Evolutionary conservation across 345 rosid species (phyloP), one percentile per base, ranked within the genome.

Genomic region (Luvunga scandens): DNA sequence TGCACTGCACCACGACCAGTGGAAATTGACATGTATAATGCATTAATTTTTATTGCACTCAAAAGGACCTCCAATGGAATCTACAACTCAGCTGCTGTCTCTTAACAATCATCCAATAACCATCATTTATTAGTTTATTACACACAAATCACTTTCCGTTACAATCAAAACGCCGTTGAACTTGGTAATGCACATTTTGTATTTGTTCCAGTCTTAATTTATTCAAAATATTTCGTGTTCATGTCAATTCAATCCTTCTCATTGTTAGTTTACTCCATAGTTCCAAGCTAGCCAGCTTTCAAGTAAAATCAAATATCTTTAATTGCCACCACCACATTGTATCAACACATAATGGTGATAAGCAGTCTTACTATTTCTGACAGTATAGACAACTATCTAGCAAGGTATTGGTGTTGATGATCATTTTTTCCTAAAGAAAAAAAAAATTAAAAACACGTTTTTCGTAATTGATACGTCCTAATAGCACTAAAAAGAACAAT

Each of bases 241-340:
- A 60, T 76, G 79, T 82, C 83, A 77, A 79, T 82, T 77, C 75
- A 53, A 57, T 76, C 81, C 24, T 67, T 78, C 74, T 80, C 77
- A 66, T 61, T 64, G n/a, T 59, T 69, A 64, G 30, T 53, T 60
- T 30, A 9, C n/a, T 42, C 56, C 53, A 68, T 38, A 69, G 62
- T 30, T 27, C 6, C 6, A 22, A 75, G 30, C 68, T 31, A 50
- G 56, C 56, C 18, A 50, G 56, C 56, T 50, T n/a, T 2, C 57
- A 56, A 12, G 22, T 75, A 48, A 22, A 21, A 10, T 64, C 31
- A 31, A 27, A 28, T 18, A 28, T 8, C 12, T 63, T 42, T 9
- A 62, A 45, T 28, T 12, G 18, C 4, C 28, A 18, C 39, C 28
- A 57, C 61, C 28, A 34, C 31, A 60, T 36, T 73, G 76, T 38